Evolutionary conservation across 345 rosid genomes (phyloP), one percentile per base, ranked within the genome.

Genomic region (Camelina sativa): DNA sequence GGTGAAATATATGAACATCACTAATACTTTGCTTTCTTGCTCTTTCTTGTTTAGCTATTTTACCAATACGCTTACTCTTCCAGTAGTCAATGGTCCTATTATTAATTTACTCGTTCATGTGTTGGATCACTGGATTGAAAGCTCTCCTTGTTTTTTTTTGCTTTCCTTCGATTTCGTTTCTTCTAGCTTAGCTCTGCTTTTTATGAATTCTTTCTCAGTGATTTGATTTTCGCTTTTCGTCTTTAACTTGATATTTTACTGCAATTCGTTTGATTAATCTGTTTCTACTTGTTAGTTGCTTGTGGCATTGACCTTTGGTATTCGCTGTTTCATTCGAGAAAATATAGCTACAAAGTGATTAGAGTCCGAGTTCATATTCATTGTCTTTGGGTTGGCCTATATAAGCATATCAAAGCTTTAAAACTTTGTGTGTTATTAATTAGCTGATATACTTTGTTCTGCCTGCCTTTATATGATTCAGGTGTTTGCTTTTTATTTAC

Each of bases 61-160:
- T 54, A 91, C 96, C 86, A 87, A 92, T 71, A 88, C 93, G 4
- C 99, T 96, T 75, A 88, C 84, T 68, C 97, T 92, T 76, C 99
- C 99, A 1, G 96, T 83, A 69, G 69, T 96, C 52, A 96, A 96
- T 81, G 99, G 99, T 76, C 97, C 99, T 41, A 96, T 17, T 17
- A 17, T 17, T 17, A 17, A 17, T 17, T 17, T 17, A 17, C 17
- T 17, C 17, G 17, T 17, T 17, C 17, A 17, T 17, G 17, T 17
- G 3, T 63, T 73, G 47, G 55, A 63, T 62, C 54, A 40, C 23
- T 65, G n/a, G 66, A 46, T 65, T 58, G 12, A 37, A 46, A 15
- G 9, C 4, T 54, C n/a, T 30, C 12, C 23, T 37, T 0, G 62
- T 59, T 47, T 69, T 4, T 12, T 40, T 40, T 47, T 69, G 4